These are phyloP conservation scores for Podospora anserina DNA, from an alignment of 495 filamentous ascomycete species.

Conservation along the genomic window DNA sequence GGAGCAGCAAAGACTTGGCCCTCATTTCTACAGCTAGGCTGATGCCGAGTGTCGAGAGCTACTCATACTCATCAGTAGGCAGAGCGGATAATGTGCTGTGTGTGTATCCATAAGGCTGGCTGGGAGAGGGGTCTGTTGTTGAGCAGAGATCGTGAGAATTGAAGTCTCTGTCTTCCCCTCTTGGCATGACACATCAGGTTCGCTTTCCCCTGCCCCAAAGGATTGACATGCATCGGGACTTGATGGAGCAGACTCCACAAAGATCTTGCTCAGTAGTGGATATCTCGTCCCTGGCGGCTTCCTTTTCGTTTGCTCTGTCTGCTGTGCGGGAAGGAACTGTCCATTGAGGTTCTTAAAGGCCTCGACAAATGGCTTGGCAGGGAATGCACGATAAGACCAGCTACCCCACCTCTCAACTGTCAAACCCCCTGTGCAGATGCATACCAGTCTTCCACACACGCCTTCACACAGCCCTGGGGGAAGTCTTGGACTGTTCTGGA, in stretches of 20 bases:
- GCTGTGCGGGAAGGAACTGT: not conserved
- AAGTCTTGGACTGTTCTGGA: slow-evolving; percentile 5
- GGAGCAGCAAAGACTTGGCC: not conserved
- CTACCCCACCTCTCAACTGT: not conserved
- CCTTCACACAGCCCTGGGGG: not conserved
- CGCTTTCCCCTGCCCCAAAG: not conserved
- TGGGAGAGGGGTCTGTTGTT: not conserved
- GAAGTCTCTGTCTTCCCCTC: not conserved
- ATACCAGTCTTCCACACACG: not conserved
- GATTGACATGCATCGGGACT: no score
- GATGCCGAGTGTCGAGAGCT: no score
- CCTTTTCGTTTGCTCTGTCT: not conserved
- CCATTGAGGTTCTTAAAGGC: not conserved
- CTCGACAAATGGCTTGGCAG: not conserved
- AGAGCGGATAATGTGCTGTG: no score
- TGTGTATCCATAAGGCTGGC: not conserved
- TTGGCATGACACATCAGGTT: not conserved
- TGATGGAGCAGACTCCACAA: no score
- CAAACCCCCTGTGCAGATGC: not conserved
- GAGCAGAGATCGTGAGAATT: not conserved
- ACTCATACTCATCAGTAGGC: no score
- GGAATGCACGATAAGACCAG: not conserved
- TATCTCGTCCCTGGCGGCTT: not conserved
- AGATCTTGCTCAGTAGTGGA: no score
- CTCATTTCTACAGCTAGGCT: not conserved